These are phyloP conservation scores for Massariosphaeria phaeospora DNA, from an alignment of 495 filamentous ascomycete genomes.

Conservation along the genomic window DNA sequence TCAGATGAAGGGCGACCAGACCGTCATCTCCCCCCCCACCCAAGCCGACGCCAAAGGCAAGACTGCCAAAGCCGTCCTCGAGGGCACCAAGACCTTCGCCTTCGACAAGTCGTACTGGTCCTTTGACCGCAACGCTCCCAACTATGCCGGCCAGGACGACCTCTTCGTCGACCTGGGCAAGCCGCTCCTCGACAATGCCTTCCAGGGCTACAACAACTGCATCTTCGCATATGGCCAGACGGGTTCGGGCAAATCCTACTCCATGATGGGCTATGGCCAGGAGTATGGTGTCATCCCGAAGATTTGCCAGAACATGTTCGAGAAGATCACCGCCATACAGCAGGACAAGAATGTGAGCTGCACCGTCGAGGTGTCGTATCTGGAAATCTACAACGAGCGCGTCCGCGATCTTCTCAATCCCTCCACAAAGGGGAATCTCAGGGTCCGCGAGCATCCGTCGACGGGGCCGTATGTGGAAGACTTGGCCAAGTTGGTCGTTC, in stretches of 20 bases:
- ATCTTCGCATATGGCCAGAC: conserved; percentile 99
- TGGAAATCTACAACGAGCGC: conserved; percentile 99
- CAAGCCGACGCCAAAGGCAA: conserved; percentile 52
- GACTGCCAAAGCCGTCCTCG: conserved; percentile 58
- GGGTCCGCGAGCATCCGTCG: conserved; percentile 94
- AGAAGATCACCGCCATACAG: conserved; percentile 64
- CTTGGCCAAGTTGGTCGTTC: conserved; percentile 94
- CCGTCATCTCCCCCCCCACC: conserved; percentile 72
- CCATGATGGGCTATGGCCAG: conserved; percentile 99
- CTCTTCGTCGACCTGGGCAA: conserved; percentile 82
- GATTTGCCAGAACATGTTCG: conserved; percentile 97
- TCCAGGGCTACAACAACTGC: conserved; percentile 98
- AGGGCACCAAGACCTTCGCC: conserved; percentile 83
- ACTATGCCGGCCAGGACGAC: conserved; percentile 87
- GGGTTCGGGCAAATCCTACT: conserved; percentile 96
- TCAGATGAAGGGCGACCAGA: conserved; percentile 90
- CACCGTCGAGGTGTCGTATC: conserved; percentile 96
- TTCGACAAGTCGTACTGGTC: conserved; percentile 99
- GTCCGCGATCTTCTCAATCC: conserved; percentile 96
- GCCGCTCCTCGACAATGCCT: conserved; percentile 95
- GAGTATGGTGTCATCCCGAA: conserved; percentile 95
- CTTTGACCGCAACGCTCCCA: conserved; percentile 72
- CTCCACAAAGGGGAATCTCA: conserved; percentile 91
- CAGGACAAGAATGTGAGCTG: conserved; percentile 72
- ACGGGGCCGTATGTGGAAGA: conserved; percentile 98